These are phyloP conservation scores for Vachellia pachyceras DNA, from an alignment of 306 rosid genomes.

Conservation along the genomic window DNA sequence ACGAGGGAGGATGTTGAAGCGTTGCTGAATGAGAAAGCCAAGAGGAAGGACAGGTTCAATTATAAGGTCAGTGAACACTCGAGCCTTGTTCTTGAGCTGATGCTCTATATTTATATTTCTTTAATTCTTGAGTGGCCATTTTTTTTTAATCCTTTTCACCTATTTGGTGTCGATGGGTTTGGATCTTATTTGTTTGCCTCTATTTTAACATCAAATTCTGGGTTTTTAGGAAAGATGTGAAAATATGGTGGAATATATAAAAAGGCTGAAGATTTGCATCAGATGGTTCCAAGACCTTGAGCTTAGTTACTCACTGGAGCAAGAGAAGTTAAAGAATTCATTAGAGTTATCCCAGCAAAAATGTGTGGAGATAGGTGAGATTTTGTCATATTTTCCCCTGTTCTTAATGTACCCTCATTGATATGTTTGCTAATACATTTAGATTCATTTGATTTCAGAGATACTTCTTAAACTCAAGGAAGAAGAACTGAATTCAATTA, in stretches of 20 bases:
- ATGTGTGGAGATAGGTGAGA: constrained; percentile 75
- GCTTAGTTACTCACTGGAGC: constrained; percentile 76
- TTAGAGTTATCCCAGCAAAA: constrained; percentile 72
- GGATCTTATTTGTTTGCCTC: constrained; percentile 12
- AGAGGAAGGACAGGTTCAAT: constrained; percentile 88
- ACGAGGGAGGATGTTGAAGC: constrained; percentile 94
- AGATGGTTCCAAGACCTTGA: constrained; percentile 98
- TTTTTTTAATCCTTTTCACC: not conserved
- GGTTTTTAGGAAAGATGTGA: constrained; percentile 89
- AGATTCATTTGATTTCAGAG: constrained; percentile 53
- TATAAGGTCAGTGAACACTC: constrained; percentile 72
- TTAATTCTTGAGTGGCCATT: not conserved
- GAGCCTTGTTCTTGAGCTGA: constrained; percentile 20
- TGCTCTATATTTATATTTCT: not conserved
- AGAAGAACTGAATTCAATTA: constrained; percentile 83
- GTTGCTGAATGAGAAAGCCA: constrained; percentile 76
- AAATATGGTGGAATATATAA: constrained; percentile 80
- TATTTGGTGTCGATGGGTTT: constrained; percentile 16
- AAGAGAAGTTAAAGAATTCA: constrained; percentile 70
- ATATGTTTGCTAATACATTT: constrained; percentile 25
- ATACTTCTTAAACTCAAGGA: constrained; percentile 74
- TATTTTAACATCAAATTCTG: constrained; percentile 9
- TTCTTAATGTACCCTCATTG: constrained; percentile 3
- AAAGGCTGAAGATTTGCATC: constrained; percentile 85
- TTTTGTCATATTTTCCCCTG: constrained; percentile 16